Percentiles rank a stretch among this genome's conserved stretches.
These are phyloP conservation scores for Priceomyces haplophilus DNA, from an alignment of 805 yeast species.

Conservation along the genomic window DNA sequence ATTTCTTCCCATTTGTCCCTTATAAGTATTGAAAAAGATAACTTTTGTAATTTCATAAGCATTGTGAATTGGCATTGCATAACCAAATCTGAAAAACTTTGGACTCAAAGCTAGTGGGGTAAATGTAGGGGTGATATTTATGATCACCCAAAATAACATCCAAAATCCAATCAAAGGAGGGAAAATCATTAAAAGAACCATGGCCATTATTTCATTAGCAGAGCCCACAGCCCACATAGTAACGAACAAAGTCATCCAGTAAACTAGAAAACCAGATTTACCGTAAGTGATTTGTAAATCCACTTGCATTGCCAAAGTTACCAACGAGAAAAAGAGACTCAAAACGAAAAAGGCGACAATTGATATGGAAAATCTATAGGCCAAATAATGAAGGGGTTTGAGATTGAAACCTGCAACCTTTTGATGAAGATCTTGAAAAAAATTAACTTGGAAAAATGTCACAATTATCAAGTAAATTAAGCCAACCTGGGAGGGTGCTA, in stretches of 20 bases:
- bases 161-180: constrained; percentile 73
- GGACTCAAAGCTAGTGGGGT: constrained; percentile 34
- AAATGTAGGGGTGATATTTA: constrained; percentile 68
- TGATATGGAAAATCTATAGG: constrained; percentile 51
- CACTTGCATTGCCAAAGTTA: constrained; percentile 67
- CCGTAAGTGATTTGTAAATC: constrained; percentile 60
- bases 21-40: constrained; percentile 53
- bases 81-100: constrained; percentile 31
- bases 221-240: constrained; percentile 78
- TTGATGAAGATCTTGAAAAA: constrained; percentile 55
- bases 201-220: constrained; percentile 62
- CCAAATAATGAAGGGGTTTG: constrained; percentile 42
- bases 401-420: constrained; percentile 43
- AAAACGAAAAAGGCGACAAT: constrained; percentile 55
- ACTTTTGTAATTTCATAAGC: constrained; percentile 61
- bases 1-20: constrained; percentile 56
- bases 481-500: constrained; percentile 75
- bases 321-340: constrained; percentile 55
- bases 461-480: constrained; percentile 67
- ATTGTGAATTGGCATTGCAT: constrained; percentile 59
- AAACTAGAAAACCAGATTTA: constrained; percentile 65
- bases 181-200: constrained; percentile 46
- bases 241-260: constrained; percentile 66
- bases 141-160: constrained; percentile 67
- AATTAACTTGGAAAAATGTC: constrained; percentile 67